phyloP scores from a whole-genome alignment of 1,139 yeast species.

The Suzukiozyma palmioleophila region DNA sequence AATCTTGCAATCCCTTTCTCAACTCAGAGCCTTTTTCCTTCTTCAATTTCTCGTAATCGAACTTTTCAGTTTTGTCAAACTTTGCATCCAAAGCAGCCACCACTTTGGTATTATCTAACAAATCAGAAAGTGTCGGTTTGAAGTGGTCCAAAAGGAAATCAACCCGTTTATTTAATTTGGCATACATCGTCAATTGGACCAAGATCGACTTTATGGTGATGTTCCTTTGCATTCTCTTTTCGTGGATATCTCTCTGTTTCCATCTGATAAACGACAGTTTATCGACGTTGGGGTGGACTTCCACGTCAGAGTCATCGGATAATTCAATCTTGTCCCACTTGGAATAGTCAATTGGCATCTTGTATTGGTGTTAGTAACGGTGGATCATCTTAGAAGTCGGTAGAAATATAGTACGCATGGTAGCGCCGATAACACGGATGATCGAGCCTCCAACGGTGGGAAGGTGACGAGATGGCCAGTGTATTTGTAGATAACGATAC shows the following conservation, averaged over 20 bases:
- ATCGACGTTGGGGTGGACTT: conserved; percentile 98
- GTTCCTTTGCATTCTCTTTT: conserved; percentile 78
- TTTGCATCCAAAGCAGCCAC: conserved; percentile 39
- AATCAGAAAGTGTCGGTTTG: conserved; percentile 28
- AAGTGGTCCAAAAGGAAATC: conserved; percentile 50
- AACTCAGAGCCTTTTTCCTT: conserved; percentile 32
- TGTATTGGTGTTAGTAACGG: conserved; percentile 2
- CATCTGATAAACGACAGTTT: conserved; percentile 87
- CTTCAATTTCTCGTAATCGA: conserved; percentile 36
- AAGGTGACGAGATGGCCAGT: too few species aligned
- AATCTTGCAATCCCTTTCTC: conserved; percentile 42
- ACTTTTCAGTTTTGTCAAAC: conserved; percentile 58
- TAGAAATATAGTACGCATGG: background rate
- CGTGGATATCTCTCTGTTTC: conserved; percentile 98
- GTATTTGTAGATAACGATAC: too few species aligned
- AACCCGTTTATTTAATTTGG: conserved; percentile 66
- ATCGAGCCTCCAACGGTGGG: too few species aligned
- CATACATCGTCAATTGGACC: conserved; percentile 73
- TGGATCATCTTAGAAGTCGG: background rate
- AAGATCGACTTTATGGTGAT: conserved; percentile 69
- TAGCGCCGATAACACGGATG: too few species aligned
- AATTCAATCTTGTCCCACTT: conserved; percentile 97
- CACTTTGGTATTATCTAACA: conserved; percentile 36
- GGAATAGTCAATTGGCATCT: conserved; percentile 84
- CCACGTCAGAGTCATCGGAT: conserved; percentile 93